A percentile compares a stretch with the other conserved stretches of the same genome.
These are phyloP conservation scores for Logfia minima DNA, from an alignment of 129 eudicot species.

Conservation along the genomic window DNA sequence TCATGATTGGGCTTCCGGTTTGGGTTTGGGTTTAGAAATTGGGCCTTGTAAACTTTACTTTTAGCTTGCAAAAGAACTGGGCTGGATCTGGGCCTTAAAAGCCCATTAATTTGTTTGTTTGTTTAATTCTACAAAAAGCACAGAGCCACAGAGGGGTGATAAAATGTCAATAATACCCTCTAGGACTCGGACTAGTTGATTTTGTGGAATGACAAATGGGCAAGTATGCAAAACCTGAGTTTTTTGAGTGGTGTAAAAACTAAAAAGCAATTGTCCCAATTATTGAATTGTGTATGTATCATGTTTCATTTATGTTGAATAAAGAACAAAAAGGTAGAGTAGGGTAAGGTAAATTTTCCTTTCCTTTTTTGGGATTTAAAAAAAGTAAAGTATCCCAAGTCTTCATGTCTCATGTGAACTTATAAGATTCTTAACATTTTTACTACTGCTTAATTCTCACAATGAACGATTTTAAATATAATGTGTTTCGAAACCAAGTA, in stretches of 20 bases:
- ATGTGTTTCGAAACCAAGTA: neutral
- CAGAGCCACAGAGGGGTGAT: neutral
- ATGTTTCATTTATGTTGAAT: neutral
- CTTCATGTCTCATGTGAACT: neutral
- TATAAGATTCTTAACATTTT: neutral
- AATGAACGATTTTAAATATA: neutral
- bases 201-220: slow-evolving; percentile 24
- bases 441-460: neutral
- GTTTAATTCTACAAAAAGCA: neutral
- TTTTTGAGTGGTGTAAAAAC: slow-evolving; percentile 15
- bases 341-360: slow-evolving; percentile 2
- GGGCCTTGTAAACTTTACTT: neutral
- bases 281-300: neutral
- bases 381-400: slow-evolving; percentile 34
- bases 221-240: neutral
- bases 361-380: neutral
- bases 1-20: no score
- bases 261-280: slow-evolving; percentile 9
- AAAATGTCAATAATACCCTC: slow-evolving; percentile 5
- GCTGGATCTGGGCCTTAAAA: neutral
- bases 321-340: slow-evolving; percentile 19
- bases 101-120: neutral
- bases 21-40: no score
- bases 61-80: neutral
- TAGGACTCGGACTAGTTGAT: slow-evolving; percentile 2